Evolutionary conservation across 1,139 yeast species (phyloP).

Genomic region (Geotrichum carabidarum): DNA sequence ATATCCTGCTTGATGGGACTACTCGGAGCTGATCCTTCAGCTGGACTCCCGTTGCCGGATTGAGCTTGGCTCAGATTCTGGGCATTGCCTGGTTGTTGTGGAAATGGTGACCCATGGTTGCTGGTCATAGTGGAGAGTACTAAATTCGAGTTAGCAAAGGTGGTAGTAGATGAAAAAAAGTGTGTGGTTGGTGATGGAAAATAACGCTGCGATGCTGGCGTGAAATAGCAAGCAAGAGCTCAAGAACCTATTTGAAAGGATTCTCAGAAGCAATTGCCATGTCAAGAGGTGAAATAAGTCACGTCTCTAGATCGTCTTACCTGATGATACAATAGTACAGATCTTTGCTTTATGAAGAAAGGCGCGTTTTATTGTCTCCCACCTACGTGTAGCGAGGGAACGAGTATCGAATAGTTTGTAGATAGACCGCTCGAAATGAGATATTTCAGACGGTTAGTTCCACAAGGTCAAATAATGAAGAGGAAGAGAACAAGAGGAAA

Average conservation of each 20-base stretch:
- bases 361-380: too few relatives aligned
- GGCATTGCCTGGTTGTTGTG: neutral
- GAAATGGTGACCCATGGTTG: neutral
- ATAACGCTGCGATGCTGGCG: too few relatives aligned
- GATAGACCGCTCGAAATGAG: too few relatives aligned
- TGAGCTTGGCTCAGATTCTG: neutral
- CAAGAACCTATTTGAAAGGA: neutral
- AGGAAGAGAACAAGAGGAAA: neutral
- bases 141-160: neutral
- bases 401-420: too few relatives aligned
- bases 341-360: too few relatives aligned
- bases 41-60: neutral
- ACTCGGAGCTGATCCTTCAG: neutral
- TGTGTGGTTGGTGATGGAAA: too few relatives aligned
- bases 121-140: constrained; percentile 1
- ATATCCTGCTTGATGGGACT: neutral
- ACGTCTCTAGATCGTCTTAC: too few relatives aligned
- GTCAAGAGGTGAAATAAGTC: neutral
- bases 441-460: too few relatives aligned
- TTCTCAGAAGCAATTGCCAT: neutral
- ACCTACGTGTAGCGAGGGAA: too few relatives aligned
- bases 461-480: neutral
- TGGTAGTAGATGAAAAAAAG: neutral
- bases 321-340: too few relatives aligned
- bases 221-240: too few relatives aligned